Evolutionary conservation across 169 alveolate genomes (phyloP), one percentile per base, ranked within the genome.

Genomic region (Neospora caninum): DNA sequence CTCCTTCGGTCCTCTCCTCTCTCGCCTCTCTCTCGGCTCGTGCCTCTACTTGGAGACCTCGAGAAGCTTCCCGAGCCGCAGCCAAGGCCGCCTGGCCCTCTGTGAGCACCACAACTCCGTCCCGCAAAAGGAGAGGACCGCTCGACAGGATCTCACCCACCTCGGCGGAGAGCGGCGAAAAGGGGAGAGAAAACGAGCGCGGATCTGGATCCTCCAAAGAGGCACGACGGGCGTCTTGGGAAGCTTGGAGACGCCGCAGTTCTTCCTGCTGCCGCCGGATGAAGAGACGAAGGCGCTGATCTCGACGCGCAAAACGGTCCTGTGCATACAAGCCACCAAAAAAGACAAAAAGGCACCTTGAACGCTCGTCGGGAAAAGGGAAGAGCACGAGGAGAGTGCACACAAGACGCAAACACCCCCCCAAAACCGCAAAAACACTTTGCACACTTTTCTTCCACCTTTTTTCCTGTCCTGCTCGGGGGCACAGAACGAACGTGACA

Each of bases 281-380:
- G 89, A 82, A 82, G 39, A 41, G 89, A 13, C 64, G 89, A 0
- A 82, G 89, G 10, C 89, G 89, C 64, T 82, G 89, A 36, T 82
- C 89, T 27, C 89, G 89, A 29, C 89, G 89, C 2, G 38, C 67
- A 42, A 82, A 82, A 38, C 22, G 41, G n/a, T 38, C 89, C 89
- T 82, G 89, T 9, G 67, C n/a, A 64, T 13, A 27, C 73, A 64
- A 64, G 20, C 25, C 7, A 64, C 1, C 31, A 27, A 64, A 29
- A 7, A 22, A 13, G 58, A 49, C 22, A 49, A 13, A 49, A 49
- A 49, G 58, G 13, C 22, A 49, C 58, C 13, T 49, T 4, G 58
- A 49, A 25, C 31, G 70, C 70, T 16, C 25, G 70, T 25, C 41
- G 41, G 18, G 29, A 25, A 69, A n/a, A 69, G 29, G 18, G 38